Conservation (phyloP, 1,284 basidiomycete species). For the Fomitopsis schrenkii region DNA sequence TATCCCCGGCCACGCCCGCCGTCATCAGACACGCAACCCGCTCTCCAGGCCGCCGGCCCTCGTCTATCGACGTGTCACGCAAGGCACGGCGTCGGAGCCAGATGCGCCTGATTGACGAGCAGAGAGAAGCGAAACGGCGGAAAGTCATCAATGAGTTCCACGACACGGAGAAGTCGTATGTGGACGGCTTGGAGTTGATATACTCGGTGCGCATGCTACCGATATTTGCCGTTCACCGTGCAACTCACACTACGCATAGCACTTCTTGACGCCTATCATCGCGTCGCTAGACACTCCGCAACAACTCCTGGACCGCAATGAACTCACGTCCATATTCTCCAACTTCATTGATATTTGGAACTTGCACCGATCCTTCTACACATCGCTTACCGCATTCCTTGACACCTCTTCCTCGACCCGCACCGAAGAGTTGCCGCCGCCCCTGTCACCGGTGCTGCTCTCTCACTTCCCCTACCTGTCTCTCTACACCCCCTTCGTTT, state of each 20-base stretch:
- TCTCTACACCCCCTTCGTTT: constrained; percentile 80
- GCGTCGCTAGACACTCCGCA: constrained; percentile 59
- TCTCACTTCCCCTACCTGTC: constrained; percentile 53
- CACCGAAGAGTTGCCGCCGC: constrained; percentile 19
- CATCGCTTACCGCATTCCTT: constrained; percentile 50
- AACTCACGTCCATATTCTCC: constrained; percentile 76
- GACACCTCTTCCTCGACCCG: constrained; percentile 23
- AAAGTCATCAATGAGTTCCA: constrained; percentile 72
- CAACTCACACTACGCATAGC: constrained; percentile 34
- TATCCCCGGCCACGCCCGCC: constrained; percentile 16
- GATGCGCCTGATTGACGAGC: constrained; percentile 29
- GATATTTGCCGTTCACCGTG: not conserved
- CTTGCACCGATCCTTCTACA: constrained; percentile 76
- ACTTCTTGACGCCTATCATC: constrained; percentile 77
- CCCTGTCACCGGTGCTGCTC: constrained; percentile 42
- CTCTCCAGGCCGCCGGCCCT: constrained; percentile 18
- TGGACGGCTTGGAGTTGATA: constrained; percentile 76
- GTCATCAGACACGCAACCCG: constrained; percentile 19
- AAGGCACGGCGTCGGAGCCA: constrained; percentile 25
- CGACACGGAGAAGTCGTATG: constrained; percentile 77
- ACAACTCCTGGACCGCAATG: constrained; percentile 65
- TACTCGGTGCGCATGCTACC: constrained; percentile 55
- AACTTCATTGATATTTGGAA: constrained; percentile 93
- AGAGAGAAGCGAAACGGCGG: constrained; percentile 35
- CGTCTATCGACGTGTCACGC: constrained; percentile 26